phyloP scores from a whole-genome alignment of 1,284 basidiomycete genomes.

The Cryptococcus sp. region DNA sequence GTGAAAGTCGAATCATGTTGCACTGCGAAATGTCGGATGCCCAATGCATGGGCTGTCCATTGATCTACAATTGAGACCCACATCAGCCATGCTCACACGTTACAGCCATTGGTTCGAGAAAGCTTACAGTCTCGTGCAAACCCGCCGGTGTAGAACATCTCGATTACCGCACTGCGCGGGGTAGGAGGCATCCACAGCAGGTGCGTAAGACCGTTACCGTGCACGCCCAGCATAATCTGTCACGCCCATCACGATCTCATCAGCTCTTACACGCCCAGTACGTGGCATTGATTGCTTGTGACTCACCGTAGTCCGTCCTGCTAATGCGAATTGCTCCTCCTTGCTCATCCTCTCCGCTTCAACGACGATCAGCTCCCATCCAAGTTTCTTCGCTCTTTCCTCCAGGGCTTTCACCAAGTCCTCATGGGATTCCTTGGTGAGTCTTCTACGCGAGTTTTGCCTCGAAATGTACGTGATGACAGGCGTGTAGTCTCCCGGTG shows the following conservation, averaged over 20 bases:
- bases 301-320: constrained; percentile 50
- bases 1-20: constrained; percentile 56
- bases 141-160: constrained; percentile 52
- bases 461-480: constrained; percentile 75
- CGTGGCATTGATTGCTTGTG: background rate
- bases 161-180: constrained; percentile 51
- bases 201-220: constrained; percentile 54
- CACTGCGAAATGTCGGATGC: constrained; percentile 51
- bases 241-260: background rate
- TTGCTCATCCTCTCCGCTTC: constrained; percentile 50
- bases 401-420: constrained; percentile 62
- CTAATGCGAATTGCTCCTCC: constrained; percentile 52
- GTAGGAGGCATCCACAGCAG: constrained; percentile 54
- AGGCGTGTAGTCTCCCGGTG: constrained; percentile 52
- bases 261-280: background rate
- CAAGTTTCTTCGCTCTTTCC: constrained; percentile 60
- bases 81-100: background rate
- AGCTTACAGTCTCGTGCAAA: constrained; percentile 51
- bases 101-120: background rate
- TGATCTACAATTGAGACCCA: constrained; percentile 31
- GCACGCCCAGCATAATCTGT: constrained; percentile 54
- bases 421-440: constrained; percentile 64
- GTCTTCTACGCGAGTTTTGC: constrained; percentile 62
- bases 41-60: constrained; percentile 53
- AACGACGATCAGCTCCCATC: constrained; percentile 62